phyloP scores from a whole-genome alignment of 2,329 filamentous ascomycete species.

The Colletotrichum gloeosporioides region DNA sequence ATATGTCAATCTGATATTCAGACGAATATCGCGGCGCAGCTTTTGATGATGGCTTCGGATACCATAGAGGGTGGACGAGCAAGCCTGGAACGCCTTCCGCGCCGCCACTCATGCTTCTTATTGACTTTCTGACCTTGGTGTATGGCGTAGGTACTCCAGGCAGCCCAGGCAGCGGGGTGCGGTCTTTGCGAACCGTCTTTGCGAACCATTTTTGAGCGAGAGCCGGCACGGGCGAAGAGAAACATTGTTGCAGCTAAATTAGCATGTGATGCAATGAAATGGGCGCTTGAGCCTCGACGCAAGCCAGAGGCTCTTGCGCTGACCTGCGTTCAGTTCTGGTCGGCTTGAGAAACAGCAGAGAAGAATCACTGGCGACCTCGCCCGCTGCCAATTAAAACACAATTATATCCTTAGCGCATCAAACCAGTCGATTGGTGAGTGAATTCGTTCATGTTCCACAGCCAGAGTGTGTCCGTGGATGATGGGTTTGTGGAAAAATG shows the following conservation, averaged over 20 bases:
- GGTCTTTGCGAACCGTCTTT: too few species aligned
- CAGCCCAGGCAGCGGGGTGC: background rate
- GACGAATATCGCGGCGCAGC: background rate
- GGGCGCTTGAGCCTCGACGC: background rate
- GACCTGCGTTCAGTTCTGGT: background rate
- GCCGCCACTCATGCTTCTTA: background rate
- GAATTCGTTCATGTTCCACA: background rate
- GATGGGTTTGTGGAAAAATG: background rate
- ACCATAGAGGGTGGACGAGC: background rate
- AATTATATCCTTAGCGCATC: background rate
- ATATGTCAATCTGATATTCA: background rate
- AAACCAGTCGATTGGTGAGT: too few species aligned
- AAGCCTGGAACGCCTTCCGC: background rate
- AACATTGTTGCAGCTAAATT: background rate
- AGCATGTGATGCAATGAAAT: background rate
- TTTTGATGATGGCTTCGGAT: background rate
- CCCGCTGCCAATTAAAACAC: background rate
- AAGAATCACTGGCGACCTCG: background rate
- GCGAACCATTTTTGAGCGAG: background rate
- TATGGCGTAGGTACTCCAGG: background rate
- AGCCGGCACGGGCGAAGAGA: background rate
- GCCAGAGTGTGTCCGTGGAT: background rate
- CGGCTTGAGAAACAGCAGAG: background rate
- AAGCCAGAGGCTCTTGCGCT: background rate
- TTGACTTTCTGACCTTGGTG: background rate